Evolutionary conservation across 306 rosid genomes (phyloP), one percentile per base, ranked within the genome.

Genomic region (Prunus fruticosa): DNA sequence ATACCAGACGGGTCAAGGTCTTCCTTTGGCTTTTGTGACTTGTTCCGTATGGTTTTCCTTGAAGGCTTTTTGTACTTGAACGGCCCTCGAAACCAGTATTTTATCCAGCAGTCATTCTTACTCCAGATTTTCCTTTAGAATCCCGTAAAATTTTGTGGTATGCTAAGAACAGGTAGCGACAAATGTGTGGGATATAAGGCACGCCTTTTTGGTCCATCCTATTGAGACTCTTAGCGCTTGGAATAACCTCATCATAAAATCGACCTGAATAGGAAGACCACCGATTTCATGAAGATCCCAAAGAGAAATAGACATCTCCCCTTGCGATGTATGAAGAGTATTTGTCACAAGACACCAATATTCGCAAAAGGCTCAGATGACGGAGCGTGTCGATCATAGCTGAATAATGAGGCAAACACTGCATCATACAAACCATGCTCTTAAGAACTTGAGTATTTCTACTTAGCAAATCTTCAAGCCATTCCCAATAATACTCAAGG

Each of bases 181-280:
- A 56, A n/a, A 11, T 19, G 0, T 6, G 2, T 0, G 62, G 27
- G 0, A 9, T n/a, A 11, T 11, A 20, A 19, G 8, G 10, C 0
- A 5, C 6, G 0, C 22, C 22, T 2, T 22, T 56, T 2, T 6
- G 41, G 2, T 34, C 41, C 0, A 1, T 34, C 41, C 0, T 34
- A 0, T 6, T 34, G 7, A 34, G 41, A 34, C 41, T 34, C 2
- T 56, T 6, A 20, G 3, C 14, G 10, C 2, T 8, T 8, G 28
- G 15, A 8, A 56, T 4, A 3, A 19, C 28, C 22, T 20, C 28
- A 3, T 56, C 28, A 10, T 56, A 8, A 15, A 56, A 20, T 10
- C 19, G 11, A 0, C n/a, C 6, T 19, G 8, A 3, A 56, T 20
- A 1, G 28, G 15, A 9, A 56, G 13, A 4, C 62, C 6, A 0